Conservation (phyloP, 495 filamentous ascomycete species). For the Hypoxylon fuscum region DNA sequence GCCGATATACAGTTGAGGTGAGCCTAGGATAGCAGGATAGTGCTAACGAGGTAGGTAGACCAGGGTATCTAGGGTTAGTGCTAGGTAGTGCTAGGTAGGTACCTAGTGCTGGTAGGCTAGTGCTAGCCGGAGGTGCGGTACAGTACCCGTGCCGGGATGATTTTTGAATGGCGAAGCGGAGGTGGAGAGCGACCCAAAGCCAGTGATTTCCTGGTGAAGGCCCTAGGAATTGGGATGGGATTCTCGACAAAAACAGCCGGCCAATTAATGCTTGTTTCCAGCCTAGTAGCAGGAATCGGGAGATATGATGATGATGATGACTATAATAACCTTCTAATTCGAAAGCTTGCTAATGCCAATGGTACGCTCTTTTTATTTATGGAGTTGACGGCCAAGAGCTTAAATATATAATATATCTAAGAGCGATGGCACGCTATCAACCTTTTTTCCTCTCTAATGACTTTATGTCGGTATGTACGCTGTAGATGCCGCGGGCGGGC, state of each 20-base stretch:
- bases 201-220: constrained; percentile 33
- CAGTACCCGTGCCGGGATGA: constrained; percentile 42
- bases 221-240: neutral
- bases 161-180: constrained; percentile 42
- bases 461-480: constrained; percentile 13
- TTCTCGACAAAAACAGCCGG: constrained; percentile 31
- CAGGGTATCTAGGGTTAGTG: neutral
- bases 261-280: constrained; percentile 28
- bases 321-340: too few species aligned
- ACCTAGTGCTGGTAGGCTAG: neutral
- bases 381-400: constrained; percentile 12
- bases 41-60: too few species aligned
- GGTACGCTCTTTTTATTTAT: constrained; percentile 18
- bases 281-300: constrained; percentile 25
- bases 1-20: constrained; percentile 27
- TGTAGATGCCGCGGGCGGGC: constrained; percentile 19
- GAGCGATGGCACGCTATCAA: too few species aligned
- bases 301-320: constrained; percentile 21
- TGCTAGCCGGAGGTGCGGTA: constrained; percentile 43
- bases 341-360: constrained; percentile 10
- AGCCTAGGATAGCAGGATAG: constrained; percentile 1
- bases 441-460: neutral
- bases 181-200: constrained; percentile 38
- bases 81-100: constrained; percentile 19
- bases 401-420: too few species aligned